These are phyloP conservation scores for Bombardia bombarda DNA, from an alignment of 495 filamentous ascomycete species.

Conservation along the genomic window DNA sequence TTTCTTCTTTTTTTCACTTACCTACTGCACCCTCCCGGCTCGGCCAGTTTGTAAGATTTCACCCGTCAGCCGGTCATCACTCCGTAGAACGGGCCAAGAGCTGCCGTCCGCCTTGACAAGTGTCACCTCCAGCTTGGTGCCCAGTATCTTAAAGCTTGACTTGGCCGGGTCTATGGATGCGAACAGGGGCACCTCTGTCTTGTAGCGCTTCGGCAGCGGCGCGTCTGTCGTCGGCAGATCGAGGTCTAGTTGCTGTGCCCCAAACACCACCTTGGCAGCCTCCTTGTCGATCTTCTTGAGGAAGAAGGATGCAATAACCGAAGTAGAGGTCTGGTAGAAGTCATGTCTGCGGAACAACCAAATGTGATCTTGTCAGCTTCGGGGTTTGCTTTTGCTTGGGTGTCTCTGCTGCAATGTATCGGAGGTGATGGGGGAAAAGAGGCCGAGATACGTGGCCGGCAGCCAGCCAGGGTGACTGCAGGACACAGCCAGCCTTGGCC, in stretches of 20 bases:
- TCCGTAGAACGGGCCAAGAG: constrained; percentile 85
- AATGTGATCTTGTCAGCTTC: too few species aligned
- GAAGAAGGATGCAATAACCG: constrained; percentile 87
- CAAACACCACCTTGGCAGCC: constrained; percentile 61
- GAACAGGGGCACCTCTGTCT: constrained; percentile 65
- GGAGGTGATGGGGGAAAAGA: background rate
- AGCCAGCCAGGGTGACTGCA: constrained; percentile 8
- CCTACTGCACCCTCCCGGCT: constrained; percentile 56
- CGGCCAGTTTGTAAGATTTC: constrained; percentile 77
- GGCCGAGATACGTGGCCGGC: background rate
- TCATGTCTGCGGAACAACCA: constrained; percentile 78
- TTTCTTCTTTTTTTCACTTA: background rate
- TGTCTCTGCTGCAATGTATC: background rate
- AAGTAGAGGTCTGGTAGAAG: constrained; percentile 85
- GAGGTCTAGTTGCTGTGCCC: constrained; percentile 49
- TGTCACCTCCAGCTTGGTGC: constrained; percentile 89
- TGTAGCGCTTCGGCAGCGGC: constrained; percentile 63
- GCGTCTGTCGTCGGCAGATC: constrained; percentile 78
- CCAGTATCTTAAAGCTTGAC: constrained; percentile 75
- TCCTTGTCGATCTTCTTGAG: constrained; percentile 93
- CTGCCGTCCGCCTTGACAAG: constrained; percentile 74
- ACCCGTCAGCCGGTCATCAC: constrained; percentile 68
- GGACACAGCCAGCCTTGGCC: constrained; percentile 26
- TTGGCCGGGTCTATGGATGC: constrained; percentile 63
- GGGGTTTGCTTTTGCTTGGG: too few species aligned